Base-by-base conservation (phyloP, 1,284 basidiomycete species). In the Malassezia restricta region DNA sequence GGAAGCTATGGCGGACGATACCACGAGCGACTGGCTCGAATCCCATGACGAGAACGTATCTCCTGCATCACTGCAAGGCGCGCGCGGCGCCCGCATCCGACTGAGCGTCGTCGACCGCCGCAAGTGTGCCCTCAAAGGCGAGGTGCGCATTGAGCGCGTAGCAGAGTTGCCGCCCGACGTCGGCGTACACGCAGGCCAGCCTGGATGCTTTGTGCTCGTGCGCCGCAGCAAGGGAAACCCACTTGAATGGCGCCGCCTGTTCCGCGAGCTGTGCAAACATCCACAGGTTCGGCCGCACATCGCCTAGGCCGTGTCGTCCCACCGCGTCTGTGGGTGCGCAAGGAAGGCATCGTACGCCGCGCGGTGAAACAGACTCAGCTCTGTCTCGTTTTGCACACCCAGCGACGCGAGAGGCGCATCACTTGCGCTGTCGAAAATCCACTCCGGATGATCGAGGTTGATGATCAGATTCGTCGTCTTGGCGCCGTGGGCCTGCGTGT, bases 401-500 rank as follows among this genome's bases (percentile, higher is more conserved):
- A 65, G 56, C 29, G 60, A 51, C 17, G 63, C 61, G 11, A 67
- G 48, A 0, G 63, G 57, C 8, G 53, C 49, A 39, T 47, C 53
- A 14, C 32, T 49, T 14, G 30, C 42, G 14, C 42, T 31, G 1
- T 7, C 42, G 2, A 68, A 49, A n/a, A 73, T 41, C 66, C 67
- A 73, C 14, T 73, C 70, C 1, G 61, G 59, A 32, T 64, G 65
- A 37, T 71, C 70, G 12, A 71, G 47, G 45, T 73, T 73, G 61
- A 73, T 68, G 56, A 73, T 73, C 20, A 73, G 53, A 42, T 72
- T 73, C 5, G 65, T 71, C 9, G 70, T 73, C 80, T 98, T 98
- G 53, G 89, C 79, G 8, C 90, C 89, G 70, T 96, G 92, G 1
- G 92, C 92, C 64, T 83, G 83, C 0, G 87, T 88, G 74, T 98